Evolutionary conservation across 1,284 basidiomycete genomes (phyloP).

Genomic region (Boletus semigastroideus): DNA sequence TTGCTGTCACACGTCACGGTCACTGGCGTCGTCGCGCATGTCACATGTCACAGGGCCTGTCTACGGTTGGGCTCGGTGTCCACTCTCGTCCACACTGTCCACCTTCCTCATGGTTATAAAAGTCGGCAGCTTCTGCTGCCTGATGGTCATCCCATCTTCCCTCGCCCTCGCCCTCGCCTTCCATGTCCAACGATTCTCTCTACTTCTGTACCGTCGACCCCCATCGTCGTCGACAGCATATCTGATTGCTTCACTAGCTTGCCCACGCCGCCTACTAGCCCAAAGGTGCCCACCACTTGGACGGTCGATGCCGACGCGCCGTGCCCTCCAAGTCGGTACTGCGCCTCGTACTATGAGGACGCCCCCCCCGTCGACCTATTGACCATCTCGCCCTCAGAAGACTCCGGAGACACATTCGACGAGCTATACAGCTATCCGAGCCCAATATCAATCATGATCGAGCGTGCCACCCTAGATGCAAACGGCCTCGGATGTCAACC

Average conservation of each 20-base stretch:
- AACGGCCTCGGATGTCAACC: neutral
- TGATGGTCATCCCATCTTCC: neutral
- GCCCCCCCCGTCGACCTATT: neutral
- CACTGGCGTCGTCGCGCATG: no score
- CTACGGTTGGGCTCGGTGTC: no score
- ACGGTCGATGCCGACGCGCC: conserved; percentile 5
- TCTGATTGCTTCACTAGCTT: neutral
- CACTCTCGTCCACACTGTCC: neutral
- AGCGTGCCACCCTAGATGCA: conserved; percentile 13
- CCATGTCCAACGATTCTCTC: neutral
- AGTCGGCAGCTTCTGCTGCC: neutral
- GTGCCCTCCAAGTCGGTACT: conserved; percentile 17
- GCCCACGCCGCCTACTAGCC: conserved; percentile 14
- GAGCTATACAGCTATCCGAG: no score
- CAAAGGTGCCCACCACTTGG: neutral
- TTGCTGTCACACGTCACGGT: no score
- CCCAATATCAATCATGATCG: no score
- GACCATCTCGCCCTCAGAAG: neutral
- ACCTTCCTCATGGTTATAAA: conserved; percentile 15
- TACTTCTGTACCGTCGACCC: conserved; percentile 9
- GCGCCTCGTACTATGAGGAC: neutral
- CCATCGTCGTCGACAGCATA: conserved; percentile 3
- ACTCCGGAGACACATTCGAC: no score
- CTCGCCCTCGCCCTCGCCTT: neutral
- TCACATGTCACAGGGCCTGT: no score